Evolutionary conservation across 495 filamentous ascomycete species (phyloP).

Genomic region (Chlorociboria aeruginascens): DNA sequence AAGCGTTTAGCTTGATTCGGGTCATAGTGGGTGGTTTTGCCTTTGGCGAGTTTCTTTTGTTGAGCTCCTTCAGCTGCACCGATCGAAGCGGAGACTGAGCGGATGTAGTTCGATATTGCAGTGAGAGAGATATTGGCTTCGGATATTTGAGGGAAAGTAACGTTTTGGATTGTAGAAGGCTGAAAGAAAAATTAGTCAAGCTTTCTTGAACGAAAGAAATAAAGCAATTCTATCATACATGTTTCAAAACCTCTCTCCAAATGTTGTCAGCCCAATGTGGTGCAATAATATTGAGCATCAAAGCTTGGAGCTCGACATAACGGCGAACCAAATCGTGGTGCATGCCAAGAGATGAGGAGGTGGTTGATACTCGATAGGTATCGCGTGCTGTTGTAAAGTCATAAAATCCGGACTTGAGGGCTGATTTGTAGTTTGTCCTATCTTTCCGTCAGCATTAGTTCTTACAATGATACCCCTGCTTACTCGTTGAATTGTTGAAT

Average conservation of each 20-base stretch:
- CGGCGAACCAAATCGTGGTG: conserved; percentile 61
- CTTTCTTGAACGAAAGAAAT: too few species aligned
- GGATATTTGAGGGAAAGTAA: conserved; percentile 61
- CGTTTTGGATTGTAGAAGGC: conserved; percentile 62
- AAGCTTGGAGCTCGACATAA: conserved; percentile 81
- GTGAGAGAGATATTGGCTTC: conserved; percentile 49
- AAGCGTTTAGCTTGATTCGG: conserved; percentile 83
- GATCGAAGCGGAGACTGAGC: conserved; percentile 61
- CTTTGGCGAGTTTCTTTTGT: conserved; percentile 79
- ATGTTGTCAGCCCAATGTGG: conserved; percentile 95
- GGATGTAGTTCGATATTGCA: conserved; percentile 72
- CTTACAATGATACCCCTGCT: too few species aligned
- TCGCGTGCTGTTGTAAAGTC: conserved; percentile 80
- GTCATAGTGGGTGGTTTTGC: conserved; percentile 70
- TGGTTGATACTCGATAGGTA: conserved; percentile 74
- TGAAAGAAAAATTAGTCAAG: too few species aligned
- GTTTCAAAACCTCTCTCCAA: conserved; percentile 77
- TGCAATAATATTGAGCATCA: conserved; percentile 66
- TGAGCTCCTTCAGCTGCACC: conserved; percentile 73
- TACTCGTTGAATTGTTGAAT: too few species aligned
- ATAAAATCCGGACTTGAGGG: conserved; percentile 81
- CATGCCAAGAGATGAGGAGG: conserved; percentile 65
- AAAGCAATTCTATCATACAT: conserved; percentile 18
- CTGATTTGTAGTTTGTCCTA: conserved; percentile 71
- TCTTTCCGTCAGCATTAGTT: too few species aligned